A percentile compares a stretch with the other conserved stretches of the same genome.
phyloP scores from a whole-genome alignment of 192 early-diverging fungal species.

The Backusella liffmaniae region DNA sequence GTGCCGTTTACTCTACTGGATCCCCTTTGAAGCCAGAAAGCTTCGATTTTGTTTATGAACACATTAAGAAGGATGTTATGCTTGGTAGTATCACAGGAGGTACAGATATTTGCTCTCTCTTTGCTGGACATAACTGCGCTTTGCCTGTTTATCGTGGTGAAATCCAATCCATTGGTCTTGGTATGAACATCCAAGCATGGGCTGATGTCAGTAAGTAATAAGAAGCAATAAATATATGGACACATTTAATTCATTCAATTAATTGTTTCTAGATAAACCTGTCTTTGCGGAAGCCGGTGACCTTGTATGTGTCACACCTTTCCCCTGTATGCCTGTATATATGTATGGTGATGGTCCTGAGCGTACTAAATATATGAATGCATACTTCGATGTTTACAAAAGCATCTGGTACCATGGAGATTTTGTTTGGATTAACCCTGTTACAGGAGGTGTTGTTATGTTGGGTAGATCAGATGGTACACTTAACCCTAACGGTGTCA shows the following conservation, averaged over 20 bases:
- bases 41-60: constrained; percentile 88
- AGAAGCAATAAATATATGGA: constrained; percentile 17
- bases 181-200: constrained; percentile 97
- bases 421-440: constrained; percentile 81
- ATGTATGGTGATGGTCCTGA: constrained; percentile 84
- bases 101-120: constrained; percentile 96
- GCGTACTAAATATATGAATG: constrained; percentile 72
- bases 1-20: constrained; percentile 89
- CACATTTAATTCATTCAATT: not conserved
- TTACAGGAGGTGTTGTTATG: constrained; percentile 92
- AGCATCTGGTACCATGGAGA: constrained; percentile 97
- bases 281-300: constrained; percentile 80
- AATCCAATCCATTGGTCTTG: constrained; percentile 89
- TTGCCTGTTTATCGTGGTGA: constrained; percentile 92
- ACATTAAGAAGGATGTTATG: constrained; percentile 82
- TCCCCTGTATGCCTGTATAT: constrained; percentile 97
- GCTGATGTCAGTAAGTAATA: constrained; percentile 47
- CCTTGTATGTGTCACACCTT: constrained; percentile 88
- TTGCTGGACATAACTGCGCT: constrained; percentile 88
- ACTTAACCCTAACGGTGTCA: constrained; percentile 88
- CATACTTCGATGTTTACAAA: constrained; percentile 87
- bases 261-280: constrained; percentile 40
- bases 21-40: constrained; percentile 91
- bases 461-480: constrained; percentile 91
- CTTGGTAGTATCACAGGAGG: constrained; percentile 96